Percentiles rank a stretch among this genome's conserved stretches.
Conservation (phyloP, 495 filamentous ascomycete genomes). For the Xeromyces bisporus region DNA sequence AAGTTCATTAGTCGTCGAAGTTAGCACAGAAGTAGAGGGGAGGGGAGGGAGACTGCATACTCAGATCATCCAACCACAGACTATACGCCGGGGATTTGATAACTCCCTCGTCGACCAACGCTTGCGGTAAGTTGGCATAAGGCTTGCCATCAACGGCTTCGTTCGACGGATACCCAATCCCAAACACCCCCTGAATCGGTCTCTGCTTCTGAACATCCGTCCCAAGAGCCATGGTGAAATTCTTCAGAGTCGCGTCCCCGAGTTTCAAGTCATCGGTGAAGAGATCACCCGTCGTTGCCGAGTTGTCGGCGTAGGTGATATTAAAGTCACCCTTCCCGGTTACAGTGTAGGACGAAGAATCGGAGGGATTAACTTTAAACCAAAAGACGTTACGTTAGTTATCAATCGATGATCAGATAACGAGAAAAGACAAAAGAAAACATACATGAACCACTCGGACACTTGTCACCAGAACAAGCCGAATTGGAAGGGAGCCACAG, state of each 20-base stretch:
- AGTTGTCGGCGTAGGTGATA: constrained; percentile 81
- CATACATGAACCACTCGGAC: not conserved
- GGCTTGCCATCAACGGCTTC: constrained; percentile 44
- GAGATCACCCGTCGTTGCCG: constrained; percentile 68
- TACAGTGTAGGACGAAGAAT: not conserved
- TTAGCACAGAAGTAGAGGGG: not conserved
- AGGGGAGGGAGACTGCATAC: not conserved
- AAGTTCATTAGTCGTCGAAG: no score
- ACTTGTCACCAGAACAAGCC: not conserved
- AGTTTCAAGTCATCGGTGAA: constrained; percentile 61
- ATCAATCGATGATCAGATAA: not conserved
- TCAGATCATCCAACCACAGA: constrained; percentile 35
- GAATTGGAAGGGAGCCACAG: constrained; percentile 42
- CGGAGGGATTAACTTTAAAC: not conserved
- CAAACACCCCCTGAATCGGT: constrained; percentile 47
- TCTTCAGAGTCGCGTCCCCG: constrained; percentile 39
- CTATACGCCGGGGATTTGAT: constrained; percentile 77
- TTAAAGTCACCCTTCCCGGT: constrained; percentile 71
- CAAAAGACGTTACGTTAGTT: not conserved
- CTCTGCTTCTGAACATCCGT: constrained; percentile 42
- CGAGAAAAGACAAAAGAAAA: not conserved
- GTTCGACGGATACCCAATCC: constrained; percentile 74
- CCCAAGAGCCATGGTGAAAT: constrained; percentile 48
- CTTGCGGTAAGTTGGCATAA: constrained; percentile 67
- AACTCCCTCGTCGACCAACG: constrained; percentile 49